These are phyloP conservation scores for Trichophyton verrucosum DNA, from an alignment of 2,329 filamentous ascomycete genomes.

Conservation along the genomic window DNA sequence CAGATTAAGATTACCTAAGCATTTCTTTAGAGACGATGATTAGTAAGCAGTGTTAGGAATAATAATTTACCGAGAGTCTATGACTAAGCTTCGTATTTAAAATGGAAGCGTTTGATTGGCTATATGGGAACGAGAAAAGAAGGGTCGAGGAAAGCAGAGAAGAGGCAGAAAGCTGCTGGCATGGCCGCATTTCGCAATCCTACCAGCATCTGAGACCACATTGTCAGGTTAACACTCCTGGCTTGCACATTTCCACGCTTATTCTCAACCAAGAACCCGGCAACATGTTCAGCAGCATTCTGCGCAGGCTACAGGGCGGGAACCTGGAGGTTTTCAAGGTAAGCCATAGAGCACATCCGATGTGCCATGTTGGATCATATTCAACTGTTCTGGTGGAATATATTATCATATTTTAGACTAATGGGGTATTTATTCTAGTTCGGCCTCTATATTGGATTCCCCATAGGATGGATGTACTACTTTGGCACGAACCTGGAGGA, in stretches of 20 bases:
- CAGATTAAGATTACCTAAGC: too few species aligned
- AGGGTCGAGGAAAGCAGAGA: neutral
- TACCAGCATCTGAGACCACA: neutral
- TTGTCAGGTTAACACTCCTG: constrained; percentile 7
- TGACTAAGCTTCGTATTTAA: too few species aligned
- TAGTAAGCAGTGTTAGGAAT: too few species aligned
- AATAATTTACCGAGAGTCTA: too few species aligned
- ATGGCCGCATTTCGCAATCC: neutral
- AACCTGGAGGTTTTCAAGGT: constrained; percentile 96
- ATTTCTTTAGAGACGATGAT: too few species aligned
- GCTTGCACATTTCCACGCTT: too few species aligned
- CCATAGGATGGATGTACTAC: constrained; percentile 99
- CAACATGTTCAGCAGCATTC: constrained; percentile 28
- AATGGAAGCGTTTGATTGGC: too few species aligned
- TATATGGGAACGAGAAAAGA: neutral
- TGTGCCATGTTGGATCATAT: neutral
- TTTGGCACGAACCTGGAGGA: constrained; percentile 96
- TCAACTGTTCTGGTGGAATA: too few species aligned
- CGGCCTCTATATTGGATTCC: constrained; percentile 97
- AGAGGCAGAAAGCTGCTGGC: neutral
- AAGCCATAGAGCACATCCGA: constrained; percentile 16
- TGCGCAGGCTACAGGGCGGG: constrained; percentile 57
- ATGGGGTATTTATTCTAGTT: constrained; percentile 48
- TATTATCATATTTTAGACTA: neutral
- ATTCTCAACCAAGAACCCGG: neutral